Conservation (phyloP, 305 asterid genomes). For the Stenogyne calaminthoides region DNA sequence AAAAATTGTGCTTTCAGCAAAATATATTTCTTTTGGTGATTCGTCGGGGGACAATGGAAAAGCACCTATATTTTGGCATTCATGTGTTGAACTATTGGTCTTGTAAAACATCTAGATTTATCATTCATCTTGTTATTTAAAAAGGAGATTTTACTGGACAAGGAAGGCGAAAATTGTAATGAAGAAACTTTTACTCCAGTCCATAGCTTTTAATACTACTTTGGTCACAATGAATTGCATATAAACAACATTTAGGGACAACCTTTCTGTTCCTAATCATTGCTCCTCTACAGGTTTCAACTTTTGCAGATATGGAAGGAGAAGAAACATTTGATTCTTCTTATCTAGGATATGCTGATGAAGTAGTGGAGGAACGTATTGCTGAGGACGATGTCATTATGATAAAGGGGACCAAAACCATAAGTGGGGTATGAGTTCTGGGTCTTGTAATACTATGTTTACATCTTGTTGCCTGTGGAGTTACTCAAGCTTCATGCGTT, state of each 20-base stretch:
- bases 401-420: slow-evolving; percentile 85
- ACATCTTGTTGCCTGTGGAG: neutral
- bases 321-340: slow-evolving; percentile 94
- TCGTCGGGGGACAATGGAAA: neutral
- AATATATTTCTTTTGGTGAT: neutral
- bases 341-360: slow-evolving; percentile 82
- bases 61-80: neutral
- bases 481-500: neutral
- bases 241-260: neutral
- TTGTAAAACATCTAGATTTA: neutral
- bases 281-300: slow-evolving; percentile 60
- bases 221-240: neutral
- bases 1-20: slow-evolving; percentile 2
- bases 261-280: slow-evolving; percentile 1
- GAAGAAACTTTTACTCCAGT: neutral
- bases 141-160: no score
- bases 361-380: slow-evolving; percentile 91
- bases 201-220: neutral
- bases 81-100: neutral
- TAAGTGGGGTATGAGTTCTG: slow-evolving; percentile 59
- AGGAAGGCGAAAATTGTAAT: neutral
- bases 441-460: neutral
- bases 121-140: neutral
- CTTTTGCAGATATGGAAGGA: slow-evolving; percentile 97
- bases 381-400: slow-evolving; percentile 87